These are phyloP conservation scores for Fusarium luffae DNA, from an alignment of 2,329 filamentous ascomycete species.

Conservation along the genomic window DNA sequence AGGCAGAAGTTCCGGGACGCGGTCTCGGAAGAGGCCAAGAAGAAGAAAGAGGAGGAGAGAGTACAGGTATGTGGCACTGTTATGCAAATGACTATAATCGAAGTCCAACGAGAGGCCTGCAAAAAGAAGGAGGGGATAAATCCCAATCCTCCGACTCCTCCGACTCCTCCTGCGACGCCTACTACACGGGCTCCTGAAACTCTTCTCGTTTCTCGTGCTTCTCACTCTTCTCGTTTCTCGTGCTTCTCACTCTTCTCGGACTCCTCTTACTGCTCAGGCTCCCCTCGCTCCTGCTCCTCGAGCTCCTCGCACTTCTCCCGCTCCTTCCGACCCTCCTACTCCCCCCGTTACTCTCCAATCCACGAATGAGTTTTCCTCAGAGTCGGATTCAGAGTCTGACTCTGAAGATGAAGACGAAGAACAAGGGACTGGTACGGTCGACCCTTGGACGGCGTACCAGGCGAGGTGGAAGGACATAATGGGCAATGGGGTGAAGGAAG, in stretches of 20 bases:
- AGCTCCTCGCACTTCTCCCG: no score
- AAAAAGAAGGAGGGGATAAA: not conserved
- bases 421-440: not conserved
- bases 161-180: no score
- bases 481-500: fast-evolving
- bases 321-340: no score
- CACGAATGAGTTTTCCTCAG: not conserved
- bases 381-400: not conserved
- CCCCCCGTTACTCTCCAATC: not conserved
- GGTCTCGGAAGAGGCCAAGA: fast-evolving
- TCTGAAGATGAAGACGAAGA: not conserved
- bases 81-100: not conserved
- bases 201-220: no score
- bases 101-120: fast-evolving
- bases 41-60: not conserved
- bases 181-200: no score
- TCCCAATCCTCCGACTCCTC: no score
- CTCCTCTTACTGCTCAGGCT: no score
- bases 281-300: no score
- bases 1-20: not conserved
- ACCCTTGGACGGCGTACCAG: not conserved
- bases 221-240: no score
- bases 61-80: not conserved
- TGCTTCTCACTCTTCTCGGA: no score
- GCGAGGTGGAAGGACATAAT: not conserved